Conservation (phyloP, 495 filamentous ascomycete genomes). For the Letharia lupina region DNA sequence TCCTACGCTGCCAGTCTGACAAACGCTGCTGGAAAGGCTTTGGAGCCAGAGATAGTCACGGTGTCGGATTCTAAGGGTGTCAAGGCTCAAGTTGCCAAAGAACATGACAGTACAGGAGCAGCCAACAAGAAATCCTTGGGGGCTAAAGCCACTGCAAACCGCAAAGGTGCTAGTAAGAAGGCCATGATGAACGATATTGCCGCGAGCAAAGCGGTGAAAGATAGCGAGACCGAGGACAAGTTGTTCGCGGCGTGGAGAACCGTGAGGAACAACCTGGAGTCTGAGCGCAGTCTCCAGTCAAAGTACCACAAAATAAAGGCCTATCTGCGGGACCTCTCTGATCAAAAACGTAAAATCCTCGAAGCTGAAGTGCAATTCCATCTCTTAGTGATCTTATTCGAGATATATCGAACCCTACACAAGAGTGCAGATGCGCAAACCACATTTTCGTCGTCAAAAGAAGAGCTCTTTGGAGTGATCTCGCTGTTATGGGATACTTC, state of each 20-base stretch:
- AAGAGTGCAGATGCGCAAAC: slow-evolving; percentile 19
- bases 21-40: slow-evolving; percentile 49
- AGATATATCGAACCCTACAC: slow-evolving; percentile 25
- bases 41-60: slow-evolving; percentile 55
- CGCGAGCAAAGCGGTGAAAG: slow-evolving; percentile 35
- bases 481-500: slow-evolving; percentile 25
- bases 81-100: slow-evolving; percentile 16
- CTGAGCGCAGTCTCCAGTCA: slow-evolving; percentile 25
- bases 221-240: slow-evolving; percentile 27
- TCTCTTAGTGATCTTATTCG: slow-evolving; percentile 31
- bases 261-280: slow-evolving; percentile 27
- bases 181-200: slow-evolving; percentile 15
- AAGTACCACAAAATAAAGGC: slow-evolving; percentile 28
- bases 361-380: slow-evolving; percentile 34
- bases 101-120: slow-evolving; percentile 21
- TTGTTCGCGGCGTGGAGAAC: slow-evolving; percentile 30
- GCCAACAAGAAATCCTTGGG: slow-evolving; percentile 26
- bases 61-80: slow-evolving; percentile 27
- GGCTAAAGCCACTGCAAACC: slow-evolving; percentile 16
- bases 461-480: slow-evolving; percentile 17
- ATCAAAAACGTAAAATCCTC: slow-evolving; percentile 24
- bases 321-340: slow-evolving; percentile 30
- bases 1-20: slow-evolving; percentile 65
- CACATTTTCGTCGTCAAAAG: slow-evolving; percentile 9
- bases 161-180: slow-evolving; percentile 27